Evolutionary conservation across 2,329 filamentous ascomycete species (phyloP).

Genomic region (Cercospora brassicicola): DNA sequence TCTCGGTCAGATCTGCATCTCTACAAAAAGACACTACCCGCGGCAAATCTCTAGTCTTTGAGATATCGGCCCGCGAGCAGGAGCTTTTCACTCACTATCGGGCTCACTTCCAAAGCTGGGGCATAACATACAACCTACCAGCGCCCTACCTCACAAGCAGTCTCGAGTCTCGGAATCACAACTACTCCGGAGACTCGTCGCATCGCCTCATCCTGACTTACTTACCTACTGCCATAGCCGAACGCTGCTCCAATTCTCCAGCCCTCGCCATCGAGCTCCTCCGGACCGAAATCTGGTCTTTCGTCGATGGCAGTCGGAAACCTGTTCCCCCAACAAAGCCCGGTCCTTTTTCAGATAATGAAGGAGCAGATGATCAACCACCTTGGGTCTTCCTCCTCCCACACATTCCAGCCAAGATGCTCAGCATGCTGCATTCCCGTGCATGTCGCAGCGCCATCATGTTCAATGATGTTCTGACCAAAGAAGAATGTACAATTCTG

Average conservation of each 20-base stretch:
- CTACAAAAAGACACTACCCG: slow-evolving; percentile 34
- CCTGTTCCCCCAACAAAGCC: neutral
- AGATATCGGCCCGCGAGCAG: slow-evolving; percentile 62
- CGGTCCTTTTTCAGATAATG: neutral
- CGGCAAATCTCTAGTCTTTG: slow-evolving; percentile 61
- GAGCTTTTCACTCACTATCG: slow-evolving; percentile 57
- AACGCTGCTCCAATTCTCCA: slow-evolving; percentile 73
- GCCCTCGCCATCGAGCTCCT: slow-evolving; percentile 71
- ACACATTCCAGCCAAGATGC: slow-evolving; percentile 43
- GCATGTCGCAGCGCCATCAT: slow-evolving; percentile 79
- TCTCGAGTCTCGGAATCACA: neutral
- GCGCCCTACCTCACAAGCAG: neutral
- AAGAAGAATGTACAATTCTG: slow-evolving; percentile 59
- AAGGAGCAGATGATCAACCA: neutral
- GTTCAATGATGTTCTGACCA: slow-evolving; percentile 72
- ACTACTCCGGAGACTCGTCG: slow-evolving; percentile 6
- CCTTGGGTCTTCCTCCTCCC: slow-evolving; percentile 23
- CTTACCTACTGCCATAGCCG: slow-evolving; percentile 71
- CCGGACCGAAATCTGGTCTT: slow-evolving; percentile 70
- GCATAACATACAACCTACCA: slow-evolving; percentile 62
- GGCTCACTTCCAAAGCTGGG: slow-evolving; percentile 69
- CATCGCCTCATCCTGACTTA: slow-evolving; percentile 48
- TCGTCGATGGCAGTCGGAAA: slow-evolving; percentile 48
- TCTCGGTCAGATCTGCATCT: neutral
- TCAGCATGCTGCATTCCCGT: slow-evolving; percentile 74